phyloP scores from a whole-genome alignment of 768 basidiomycete genomes.

The Boletus pseudopeckii region DNA sequence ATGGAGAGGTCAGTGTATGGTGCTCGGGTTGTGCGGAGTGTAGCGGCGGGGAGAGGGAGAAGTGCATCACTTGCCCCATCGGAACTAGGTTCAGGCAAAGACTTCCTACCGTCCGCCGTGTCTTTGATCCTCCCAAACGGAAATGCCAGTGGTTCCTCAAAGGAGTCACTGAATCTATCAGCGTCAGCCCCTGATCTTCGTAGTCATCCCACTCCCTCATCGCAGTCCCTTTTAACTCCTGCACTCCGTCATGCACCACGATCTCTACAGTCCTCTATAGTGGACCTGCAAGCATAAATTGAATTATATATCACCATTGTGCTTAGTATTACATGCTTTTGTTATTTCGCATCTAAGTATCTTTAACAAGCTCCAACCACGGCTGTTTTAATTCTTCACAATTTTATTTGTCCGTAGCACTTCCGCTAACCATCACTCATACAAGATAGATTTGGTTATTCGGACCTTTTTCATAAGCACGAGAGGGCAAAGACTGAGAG shows the following conservation, averaged over 20 bases:
- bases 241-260: slow-evolving; percentile 13
- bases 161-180: slow-evolving; percentile 16
- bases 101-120: slow-evolving; percentile 1
- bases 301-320: slow-evolving; percentile 16
- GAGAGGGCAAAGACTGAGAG: not conserved
- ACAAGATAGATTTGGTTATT: not conserved
- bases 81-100: slow-evolving; percentile 24
- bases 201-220: slow-evolving; percentile 6
- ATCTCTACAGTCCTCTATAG: slow-evolving; percentile 9
- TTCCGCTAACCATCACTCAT: not conserved
- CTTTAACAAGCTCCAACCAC: slow-evolving; percentile 9
- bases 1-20: slow-evolving; percentile 30
- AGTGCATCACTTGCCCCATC: slow-evolving; percentile 36
- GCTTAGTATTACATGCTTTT: slow-evolving; percentile 13
- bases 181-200: slow-evolving; percentile 28
- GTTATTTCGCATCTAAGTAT: slow-evolving; percentile 26
- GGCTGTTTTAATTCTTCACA: not conserved
- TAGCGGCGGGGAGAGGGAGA: slow-evolving; percentile 45
- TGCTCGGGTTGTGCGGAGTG: slow-evolving; percentile 54
- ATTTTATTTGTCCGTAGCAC: not conserved
- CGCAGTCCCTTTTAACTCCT: slow-evolving; percentile 10
- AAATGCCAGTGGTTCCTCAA: slow-evolving; percentile 10
- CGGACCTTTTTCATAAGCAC: no score
- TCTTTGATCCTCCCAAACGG: slow-evolving; percentile 24
- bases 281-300: slow-evolving; percentile 28